Conservation (phyloP, 169 alveolate species). For the Babesia bigemina region DNA sequence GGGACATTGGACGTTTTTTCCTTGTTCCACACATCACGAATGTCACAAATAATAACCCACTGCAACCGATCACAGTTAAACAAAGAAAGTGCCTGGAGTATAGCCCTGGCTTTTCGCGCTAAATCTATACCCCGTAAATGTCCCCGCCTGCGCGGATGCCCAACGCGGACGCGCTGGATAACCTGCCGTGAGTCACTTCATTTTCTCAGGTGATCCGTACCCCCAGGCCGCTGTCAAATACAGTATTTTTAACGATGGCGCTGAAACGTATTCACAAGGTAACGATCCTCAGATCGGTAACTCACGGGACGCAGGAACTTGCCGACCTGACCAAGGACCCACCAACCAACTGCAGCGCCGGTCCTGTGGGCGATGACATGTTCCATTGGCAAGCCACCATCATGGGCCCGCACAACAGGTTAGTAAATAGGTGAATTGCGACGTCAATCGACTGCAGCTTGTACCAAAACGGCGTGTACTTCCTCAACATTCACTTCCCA, state of each 20-base stretch:
- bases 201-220: background rate
- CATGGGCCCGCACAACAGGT: conserved; percentile 98
- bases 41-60: too few species aligned
- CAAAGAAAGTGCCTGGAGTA: too few species aligned
- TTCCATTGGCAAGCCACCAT: conserved; percentile 99
- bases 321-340: conserved; percentile 97
- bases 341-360: conserved; percentile 98
- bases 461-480: conserved; percentile 98
- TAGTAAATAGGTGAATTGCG: conserved; percentile 1
- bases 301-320: conserved; percentile 86
- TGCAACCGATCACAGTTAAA: too few species aligned
- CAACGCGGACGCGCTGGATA: conserved; percentile 28
- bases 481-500: conserved; percentile 97
- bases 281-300: background rate
- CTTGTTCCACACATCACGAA: too few species aligned
- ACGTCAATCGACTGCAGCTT: conserved; percentile 80
- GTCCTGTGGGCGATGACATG: conserved; percentile 96
- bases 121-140: background rate
- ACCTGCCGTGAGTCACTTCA: conserved; percentile 15
- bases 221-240: background rate
- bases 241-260: conserved; percentile 75
- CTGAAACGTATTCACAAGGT: conserved; percentile 90
- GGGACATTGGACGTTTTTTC: too few species aligned
- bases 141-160: conserved; percentile 1
- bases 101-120: too few species aligned